Percentiles rank a stretch among this genome's conserved stretches.
phyloP scores from a whole-genome alignment of 306 rosid species.

The Chamaecrista fasciculata region DNA sequence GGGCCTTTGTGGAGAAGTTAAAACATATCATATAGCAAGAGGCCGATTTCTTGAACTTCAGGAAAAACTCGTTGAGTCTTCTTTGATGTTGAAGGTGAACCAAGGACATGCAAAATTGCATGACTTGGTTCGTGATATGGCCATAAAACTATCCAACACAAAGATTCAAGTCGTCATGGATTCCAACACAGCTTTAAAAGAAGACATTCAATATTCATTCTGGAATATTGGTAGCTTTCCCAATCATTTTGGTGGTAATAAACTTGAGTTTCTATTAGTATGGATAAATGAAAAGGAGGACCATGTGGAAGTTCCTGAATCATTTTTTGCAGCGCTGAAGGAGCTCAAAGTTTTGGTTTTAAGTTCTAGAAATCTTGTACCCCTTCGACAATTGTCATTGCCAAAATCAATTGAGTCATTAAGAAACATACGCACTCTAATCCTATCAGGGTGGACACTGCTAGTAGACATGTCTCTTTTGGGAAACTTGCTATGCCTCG shows the following conservation, averaged over 20 bases:
- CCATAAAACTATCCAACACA: neutral
- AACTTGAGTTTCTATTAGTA: conserved; percentile 7
- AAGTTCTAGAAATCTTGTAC: too few relatives aligned
- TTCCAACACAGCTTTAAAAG: neutral
- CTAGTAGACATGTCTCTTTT: conserved; percentile 15
- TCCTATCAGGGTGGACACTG: fast-evolving
- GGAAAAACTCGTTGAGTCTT: conserved; percentile 14
- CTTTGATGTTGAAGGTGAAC: neutral
- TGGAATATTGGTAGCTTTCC: neutral
- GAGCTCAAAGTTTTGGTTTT: conserved; percentile 7
- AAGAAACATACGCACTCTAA: neutral
- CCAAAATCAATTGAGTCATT: neutral
- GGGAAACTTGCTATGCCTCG: conserved; percentile 13
- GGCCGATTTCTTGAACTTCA: neutral
- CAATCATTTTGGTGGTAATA: neutral
- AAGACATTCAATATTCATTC: conserved; percentile 1
- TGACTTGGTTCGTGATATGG: conserved; percentile 29
- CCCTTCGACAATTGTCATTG: too few relatives aligned
- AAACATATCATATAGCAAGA: neutral
- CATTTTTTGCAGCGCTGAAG: conserved; percentile 4
- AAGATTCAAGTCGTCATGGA: neutral
- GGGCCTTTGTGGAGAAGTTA: conserved; percentile 5
- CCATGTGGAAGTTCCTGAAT: neutral
- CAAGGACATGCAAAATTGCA: conserved; percentile 15
- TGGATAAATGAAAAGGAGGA: neutral